Conservation (phyloP, 371 early-diverging fungal species). For the Rhizopus delemar region DNA sequence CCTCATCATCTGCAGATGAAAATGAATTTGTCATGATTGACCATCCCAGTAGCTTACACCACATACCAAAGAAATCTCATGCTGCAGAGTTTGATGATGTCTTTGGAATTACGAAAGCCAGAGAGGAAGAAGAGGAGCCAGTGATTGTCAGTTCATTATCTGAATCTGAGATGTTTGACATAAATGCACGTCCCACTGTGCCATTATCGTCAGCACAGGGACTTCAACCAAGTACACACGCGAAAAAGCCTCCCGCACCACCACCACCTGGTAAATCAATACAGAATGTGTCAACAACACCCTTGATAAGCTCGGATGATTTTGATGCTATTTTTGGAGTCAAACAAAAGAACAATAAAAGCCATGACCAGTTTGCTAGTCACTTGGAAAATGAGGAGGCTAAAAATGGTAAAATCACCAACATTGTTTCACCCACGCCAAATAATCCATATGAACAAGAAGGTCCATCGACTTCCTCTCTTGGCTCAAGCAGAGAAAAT, state of each 20-base stretch:
- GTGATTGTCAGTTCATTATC: slow-evolving; percentile 18
- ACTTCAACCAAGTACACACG: neutral
- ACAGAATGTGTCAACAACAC: neutral
- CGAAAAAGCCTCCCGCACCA: slow-evolving; percentile 21
- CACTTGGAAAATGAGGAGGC: neutral
- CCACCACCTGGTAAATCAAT: slow-evolving; percentile 10
- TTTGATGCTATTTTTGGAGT: slow-evolving; percentile 21
- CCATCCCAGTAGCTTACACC: slow-evolving; percentile 13
- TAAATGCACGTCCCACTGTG: slow-evolving; percentile 4
- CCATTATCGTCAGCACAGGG: neutral
- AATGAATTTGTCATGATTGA: slow-evolving; percentile 30
- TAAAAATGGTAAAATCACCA: neutral
- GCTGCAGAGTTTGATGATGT: neutral
- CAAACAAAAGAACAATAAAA: neutral
- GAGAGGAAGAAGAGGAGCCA: slow-evolving; percentile 17
- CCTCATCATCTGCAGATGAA: slow-evolving; percentile 10
- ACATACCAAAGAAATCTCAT: neutral
- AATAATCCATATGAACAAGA: neutral
- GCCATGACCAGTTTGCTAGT: neutral
- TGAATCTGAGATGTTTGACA: slow-evolving; percentile 10
- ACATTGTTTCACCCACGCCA: neutral
- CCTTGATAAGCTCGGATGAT: slow-evolving; percentile 6
- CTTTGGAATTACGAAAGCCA: neutral
- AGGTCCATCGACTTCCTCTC: too few species aligned
- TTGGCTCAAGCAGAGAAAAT: neutral